Conservation (phyloP, 192 early-diverging fungal species). For the Coemansia sp. region DNA sequence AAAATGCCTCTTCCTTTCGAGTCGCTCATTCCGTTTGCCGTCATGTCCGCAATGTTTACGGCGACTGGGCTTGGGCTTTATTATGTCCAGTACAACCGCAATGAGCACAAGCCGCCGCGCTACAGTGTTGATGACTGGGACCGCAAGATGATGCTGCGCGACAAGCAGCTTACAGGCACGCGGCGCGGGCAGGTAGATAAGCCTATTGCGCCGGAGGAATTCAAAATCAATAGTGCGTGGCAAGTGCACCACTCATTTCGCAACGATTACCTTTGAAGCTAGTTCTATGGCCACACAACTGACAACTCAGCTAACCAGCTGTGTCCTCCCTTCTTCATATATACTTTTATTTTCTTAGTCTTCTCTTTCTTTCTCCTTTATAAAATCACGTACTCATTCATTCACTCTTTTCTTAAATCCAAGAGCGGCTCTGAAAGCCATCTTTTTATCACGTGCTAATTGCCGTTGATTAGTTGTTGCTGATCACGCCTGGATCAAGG, state of each 20-base stretch:
- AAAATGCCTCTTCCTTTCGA: constrained; percentile 80
- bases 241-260: constrained; percentile 60
- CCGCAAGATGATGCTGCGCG: constrained; percentile 77
- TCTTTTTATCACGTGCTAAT: too few species aligned
- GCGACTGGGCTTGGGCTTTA: constrained; percentile 63
- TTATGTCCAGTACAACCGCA: constrained; percentile 59
- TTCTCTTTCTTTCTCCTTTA: background rate
- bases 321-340: background rate
- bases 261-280: constrained; percentile 16
- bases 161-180: constrained; percentile 71
- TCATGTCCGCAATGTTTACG: constrained; percentile 69
- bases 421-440: too few species aligned
- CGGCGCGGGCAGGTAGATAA: constrained; percentile 61
- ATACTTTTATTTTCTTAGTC: background rate
- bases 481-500: too few species aligned
- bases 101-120: constrained; percentile 68
- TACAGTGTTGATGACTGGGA: constrained; percentile 75
- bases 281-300: too few species aligned
- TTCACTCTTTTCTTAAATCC: too few species aligned
- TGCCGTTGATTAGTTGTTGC: too few species aligned
- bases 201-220: constrained; percentile 62
- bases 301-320: background rate
- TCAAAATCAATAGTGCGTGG: constrained; percentile 73
- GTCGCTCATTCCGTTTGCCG: constrained; percentile 71
- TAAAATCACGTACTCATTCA: background rate